Conservation (phyloP, 2,329 filamentous ascomycete species). For the Drechslera avenae region DNA sequence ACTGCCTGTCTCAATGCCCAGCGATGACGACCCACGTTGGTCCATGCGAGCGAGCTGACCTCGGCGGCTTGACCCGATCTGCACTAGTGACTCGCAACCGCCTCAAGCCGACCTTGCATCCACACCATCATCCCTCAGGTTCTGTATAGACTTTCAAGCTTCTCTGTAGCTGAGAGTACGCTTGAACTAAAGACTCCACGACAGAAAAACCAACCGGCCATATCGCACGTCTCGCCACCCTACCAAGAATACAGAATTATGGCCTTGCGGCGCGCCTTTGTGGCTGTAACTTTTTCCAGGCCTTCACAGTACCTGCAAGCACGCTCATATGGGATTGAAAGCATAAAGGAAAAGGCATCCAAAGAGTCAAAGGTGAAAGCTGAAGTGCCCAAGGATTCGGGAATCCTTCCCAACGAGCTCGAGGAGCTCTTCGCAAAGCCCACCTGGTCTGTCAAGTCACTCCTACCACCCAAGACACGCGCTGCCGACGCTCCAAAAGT, state of each 20-base stretch:
- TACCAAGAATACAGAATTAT: conserved; percentile 13
- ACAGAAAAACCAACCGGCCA: not conserved
- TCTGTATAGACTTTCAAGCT: not conserved
- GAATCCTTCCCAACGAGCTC: conserved; percentile 38
- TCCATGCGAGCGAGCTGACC: conserved; percentile 34
- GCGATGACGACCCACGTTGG: conserved; percentile 39
- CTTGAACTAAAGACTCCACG: no score
- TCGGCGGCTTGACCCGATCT: conserved; percentile 20
- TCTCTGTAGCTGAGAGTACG: not conserved
- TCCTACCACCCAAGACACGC: conserved; percentile 60
- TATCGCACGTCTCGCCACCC: no score
- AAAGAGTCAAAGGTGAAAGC: not conserved
- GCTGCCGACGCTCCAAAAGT: conserved; percentile 53
- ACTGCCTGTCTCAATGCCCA: conserved; percentile 30
- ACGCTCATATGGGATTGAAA: conserved; percentile 11
- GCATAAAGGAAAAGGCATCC: no score
- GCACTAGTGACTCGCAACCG: conserved; percentile 22
- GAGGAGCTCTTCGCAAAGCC: conserved; percentile 65
- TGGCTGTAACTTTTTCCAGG: conserved; percentile 6
- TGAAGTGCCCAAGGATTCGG: conserved; percentile 7
- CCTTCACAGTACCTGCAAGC: conserved; percentile 7
- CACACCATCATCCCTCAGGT: conserved; percentile 4
- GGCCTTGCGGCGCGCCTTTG: conserved; percentile 17
- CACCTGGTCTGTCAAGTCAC: conserved; percentile 80
- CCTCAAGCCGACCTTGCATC: conserved; percentile 26